Evolutionary conservation across 2,329 filamentous ascomycete genomes (phyloP).

Genomic region (Aspergillus ochraceoroseus): DNA sequence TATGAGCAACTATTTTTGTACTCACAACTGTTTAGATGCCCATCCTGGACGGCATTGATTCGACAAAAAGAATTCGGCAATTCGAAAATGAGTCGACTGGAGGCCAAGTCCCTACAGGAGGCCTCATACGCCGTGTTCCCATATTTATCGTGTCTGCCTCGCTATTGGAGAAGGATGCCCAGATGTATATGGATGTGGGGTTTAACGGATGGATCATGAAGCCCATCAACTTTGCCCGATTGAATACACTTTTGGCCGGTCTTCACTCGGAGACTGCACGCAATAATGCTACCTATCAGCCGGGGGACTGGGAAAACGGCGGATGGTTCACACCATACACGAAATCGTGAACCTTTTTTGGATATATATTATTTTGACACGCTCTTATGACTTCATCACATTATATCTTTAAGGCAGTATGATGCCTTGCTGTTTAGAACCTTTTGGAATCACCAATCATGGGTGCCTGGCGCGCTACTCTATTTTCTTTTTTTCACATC

Average conservation of each 20-base stretch:
- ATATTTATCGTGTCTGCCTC: slow-evolving; percentile 89
- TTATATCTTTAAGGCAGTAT: neutral
- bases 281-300: slow-evolving; percentile 60
- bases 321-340: slow-evolving; percentile 63
- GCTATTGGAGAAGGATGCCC: slow-evolving; percentile 63
- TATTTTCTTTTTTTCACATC: neutral
- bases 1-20: neutral
- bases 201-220: slow-evolving; percentile 93
- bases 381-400: too few species aligned
- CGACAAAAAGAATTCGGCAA: slow-evolving; percentile 76
- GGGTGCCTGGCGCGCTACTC: slow-evolving; percentile 4
- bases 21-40: slow-evolving; percentile 63
- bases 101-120: slow-evolving; percentile 22
- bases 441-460: neutral
- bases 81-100: slow-evolving; percentile 58
- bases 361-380: too few species aligned
- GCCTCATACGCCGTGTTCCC: slow-evolving; percentile 55
- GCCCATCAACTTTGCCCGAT: slow-evolving; percentile 73
- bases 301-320: slow-evolving; percentile 75
- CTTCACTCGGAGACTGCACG: slow-evolving; percentile 60
- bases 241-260: slow-evolving; percentile 64
- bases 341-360: neutral
- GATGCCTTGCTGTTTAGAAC: neutral
- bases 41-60: slow-evolving; percentile 83
- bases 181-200: slow-evolving; percentile 68